Conservation (phyloP, 2,329 filamentous ascomycete genomes). For the Paracamarosporium sp. region DNA sequence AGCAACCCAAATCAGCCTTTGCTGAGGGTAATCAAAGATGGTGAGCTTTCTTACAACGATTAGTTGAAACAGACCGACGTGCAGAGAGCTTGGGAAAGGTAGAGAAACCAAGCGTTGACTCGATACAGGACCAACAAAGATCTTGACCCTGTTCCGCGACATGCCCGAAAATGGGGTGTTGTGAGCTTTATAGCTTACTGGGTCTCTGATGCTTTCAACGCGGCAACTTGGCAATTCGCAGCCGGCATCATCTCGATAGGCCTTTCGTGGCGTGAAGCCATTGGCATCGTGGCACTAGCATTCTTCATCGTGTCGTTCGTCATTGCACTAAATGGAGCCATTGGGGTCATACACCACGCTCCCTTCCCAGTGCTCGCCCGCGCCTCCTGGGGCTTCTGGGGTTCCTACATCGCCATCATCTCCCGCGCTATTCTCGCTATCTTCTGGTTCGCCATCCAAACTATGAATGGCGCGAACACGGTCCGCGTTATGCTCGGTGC, state of each 20-base stretch:
- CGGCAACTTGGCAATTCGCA: slow-evolving; percentile 61
- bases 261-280: slow-evolving; percentile 62
- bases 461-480: slow-evolving; percentile 66
- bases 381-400: slow-evolving; percentile 65
- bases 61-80: too few relatives aligned
- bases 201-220: slow-evolving; percentile 60
- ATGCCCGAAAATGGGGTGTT: slow-evolving; percentile 55
- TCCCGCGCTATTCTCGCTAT: slow-evolving; percentile 62
- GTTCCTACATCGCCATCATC: slow-evolving; percentile 62
- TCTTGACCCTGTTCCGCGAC: slow-evolving; percentile 56
- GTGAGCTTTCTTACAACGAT: slow-evolving; percentile 19
- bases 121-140: slow-evolving; percentile 54
- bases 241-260: slow-evolving; percentile 50
- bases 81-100: too few relatives aligned
- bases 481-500: slow-evolving; percentile 60
- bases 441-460: slow-evolving; percentile 72
- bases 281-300: slow-evolving; percentile 59
- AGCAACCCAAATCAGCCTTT: slow-evolving; percentile 55
- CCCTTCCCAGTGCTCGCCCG: slow-evolving; percentile 64
- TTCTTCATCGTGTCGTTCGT: slow-evolving; percentile 64
- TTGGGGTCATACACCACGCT: slow-evolving; percentile 55
- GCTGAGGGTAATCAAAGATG: slow-evolving; percentile 48
- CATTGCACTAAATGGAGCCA: slow-evolving; percentile 66
- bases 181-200: slow-evolving; percentile 58
- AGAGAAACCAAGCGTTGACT: background rate